Conservation (phyloP, 2,329 filamentous ascomycete genomes). For the Trichoderma guizhouense region DNA sequence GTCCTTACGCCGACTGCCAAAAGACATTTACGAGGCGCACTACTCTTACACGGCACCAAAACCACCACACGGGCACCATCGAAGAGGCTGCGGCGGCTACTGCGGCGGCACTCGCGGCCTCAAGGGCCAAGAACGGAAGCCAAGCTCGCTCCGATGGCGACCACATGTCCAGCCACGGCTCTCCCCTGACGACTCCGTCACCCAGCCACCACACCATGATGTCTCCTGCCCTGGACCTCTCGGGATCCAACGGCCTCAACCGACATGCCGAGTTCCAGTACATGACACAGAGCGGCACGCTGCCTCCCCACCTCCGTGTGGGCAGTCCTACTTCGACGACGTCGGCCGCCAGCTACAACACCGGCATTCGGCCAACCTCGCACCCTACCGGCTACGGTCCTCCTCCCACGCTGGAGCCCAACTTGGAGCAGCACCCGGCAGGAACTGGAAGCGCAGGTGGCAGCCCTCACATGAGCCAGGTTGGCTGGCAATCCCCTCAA, state of each 20-base stretch:
- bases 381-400: slow-evolving; percentile 82
- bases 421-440: slow-evolving; percentile 70
- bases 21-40: slow-evolving; percentile 97
- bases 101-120: slow-evolving; percentile 72
- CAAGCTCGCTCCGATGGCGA: slow-evolving; percentile 66
- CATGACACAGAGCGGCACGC: slow-evolving; percentile 67
- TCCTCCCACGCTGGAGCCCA: slow-evolving; percentile 81
- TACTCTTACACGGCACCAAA: slow-evolving; percentile 91
- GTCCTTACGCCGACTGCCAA: slow-evolving; percentile 93
- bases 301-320: slow-evolving; percentile 79
- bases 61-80: slow-evolving; percentile 90
- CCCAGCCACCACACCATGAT: slow-evolving; percentile 75
- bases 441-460: slow-evolving; percentile 67
- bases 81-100: slow-evolving; percentile 90
- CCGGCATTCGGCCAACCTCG: slow-evolving; percentile 68
- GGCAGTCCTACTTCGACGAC: slow-evolving; percentile 68
- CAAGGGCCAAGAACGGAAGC: slow-evolving; percentile 39
- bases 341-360: slow-evolving; percentile 51
- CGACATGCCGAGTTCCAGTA: slow-evolving; percentile 70
- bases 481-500: slow-evolving; percentile 85
- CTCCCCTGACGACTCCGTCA: slow-evolving; percentile 76
- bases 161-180: slow-evolving; percentile 67
- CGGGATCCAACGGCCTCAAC: slow-evolving; percentile 63
- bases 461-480: slow-evolving; percentile 78
- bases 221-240: slow-evolving; percentile 74